Evolutionary conservation across 2,329 filamentous ascomycete genomes (phyloP), one percentile per base, ranked within the genome.

Genomic region (Alternaria sp.): DNA sequence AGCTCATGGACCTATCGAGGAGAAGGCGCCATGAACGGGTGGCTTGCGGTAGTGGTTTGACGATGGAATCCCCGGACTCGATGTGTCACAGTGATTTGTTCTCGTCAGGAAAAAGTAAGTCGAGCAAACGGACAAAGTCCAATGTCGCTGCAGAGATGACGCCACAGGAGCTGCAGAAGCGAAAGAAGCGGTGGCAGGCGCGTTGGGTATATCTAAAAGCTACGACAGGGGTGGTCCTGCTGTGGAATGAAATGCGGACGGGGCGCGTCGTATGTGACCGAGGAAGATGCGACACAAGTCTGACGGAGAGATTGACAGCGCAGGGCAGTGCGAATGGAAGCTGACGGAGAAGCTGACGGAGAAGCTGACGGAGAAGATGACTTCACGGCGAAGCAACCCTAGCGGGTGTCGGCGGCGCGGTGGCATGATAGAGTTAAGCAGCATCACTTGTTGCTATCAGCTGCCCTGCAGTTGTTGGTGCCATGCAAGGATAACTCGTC

Each of bases 11-110:
- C 50, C 51, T 62, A 57, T 61, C 30, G 62, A 23, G 50, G 49
- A 52, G 30, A 36, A 36, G 19, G 53, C 51, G 54, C 58, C 54
- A 56, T 44, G 26, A 23, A 62, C 53, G 59, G 54, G 67, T 69
- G 62, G 65, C 65, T 58, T 63, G 63, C 50, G 47, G 61, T 59
- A 62, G 59, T 57, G 57, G 62, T 59, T 65, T 61, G 62, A 61
- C 63, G 64, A 61, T 59, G 61, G 57, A 61, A 58, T 28, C 54
- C 58, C 25, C 44, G 56, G 51, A 46, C 44, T 57, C 32, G 15
- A 32, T 50, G 59, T 51, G 67, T 50, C 28, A 51, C 57, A 58
- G 32, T 40, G 10, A 46, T 63, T 65, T 56, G 30, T 62, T 67
- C 59, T 50, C 55, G 49, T 32, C 28, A 21, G 17, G 36, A 50